phyloP scores from a whole-genome alignment of 2,329 filamentous ascomycete species.

The Colletotrichum agaves region DNA sequence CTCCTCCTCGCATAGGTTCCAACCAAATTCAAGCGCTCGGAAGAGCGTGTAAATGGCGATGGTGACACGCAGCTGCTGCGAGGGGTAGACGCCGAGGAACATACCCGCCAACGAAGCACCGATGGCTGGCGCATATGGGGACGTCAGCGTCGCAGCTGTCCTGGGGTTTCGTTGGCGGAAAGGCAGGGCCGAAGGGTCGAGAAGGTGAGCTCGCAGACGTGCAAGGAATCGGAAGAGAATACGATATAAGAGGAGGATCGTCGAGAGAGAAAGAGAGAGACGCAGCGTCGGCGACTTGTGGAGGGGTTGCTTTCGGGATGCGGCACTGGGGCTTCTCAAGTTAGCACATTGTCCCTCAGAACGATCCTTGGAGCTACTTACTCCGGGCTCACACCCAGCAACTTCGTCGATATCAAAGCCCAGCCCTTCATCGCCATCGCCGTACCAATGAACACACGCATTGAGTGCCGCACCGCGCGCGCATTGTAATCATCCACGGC shows the following conservation, averaged over 20 bases:
- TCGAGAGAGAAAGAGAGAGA: constrained; percentile 83
- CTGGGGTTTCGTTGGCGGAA: constrained; percentile 87
- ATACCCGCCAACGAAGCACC: constrained; percentile 89
- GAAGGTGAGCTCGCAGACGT: constrained; percentile 80
- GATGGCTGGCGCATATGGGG: constrained; percentile 85
- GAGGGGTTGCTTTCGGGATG: constrained; percentile 61
- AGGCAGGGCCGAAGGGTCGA: constrained; percentile 80
- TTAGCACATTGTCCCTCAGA: not conserved
- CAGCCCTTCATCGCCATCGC: constrained; percentile 71
- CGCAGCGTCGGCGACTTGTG: constrained; percentile 77
- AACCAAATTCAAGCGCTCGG: constrained; percentile 84
- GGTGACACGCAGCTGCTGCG: constrained; percentile 75
- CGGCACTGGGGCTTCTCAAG: constrained; percentile 40
- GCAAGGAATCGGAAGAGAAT: constrained; percentile 91
- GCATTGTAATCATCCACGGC: constrained; percentile 73
- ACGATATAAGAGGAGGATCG: constrained; percentile 88
- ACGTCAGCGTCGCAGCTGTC: constrained; percentile 80
- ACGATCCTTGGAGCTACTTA: constrained; percentile 45
- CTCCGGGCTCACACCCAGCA: constrained; percentile 58
- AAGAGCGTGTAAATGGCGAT: constrained; percentile 86
- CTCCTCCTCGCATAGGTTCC: constrained; percentile 83
- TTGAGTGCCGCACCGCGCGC: constrained; percentile 74
- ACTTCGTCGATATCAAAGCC: constrained; percentile 60
- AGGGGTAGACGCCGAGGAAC: constrained; percentile 79
- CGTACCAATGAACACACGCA: constrained; percentile 76